phyloP scores from a whole-genome alignment of 805 yeast species.

The Blastobotrys peoriensis region DNA sequence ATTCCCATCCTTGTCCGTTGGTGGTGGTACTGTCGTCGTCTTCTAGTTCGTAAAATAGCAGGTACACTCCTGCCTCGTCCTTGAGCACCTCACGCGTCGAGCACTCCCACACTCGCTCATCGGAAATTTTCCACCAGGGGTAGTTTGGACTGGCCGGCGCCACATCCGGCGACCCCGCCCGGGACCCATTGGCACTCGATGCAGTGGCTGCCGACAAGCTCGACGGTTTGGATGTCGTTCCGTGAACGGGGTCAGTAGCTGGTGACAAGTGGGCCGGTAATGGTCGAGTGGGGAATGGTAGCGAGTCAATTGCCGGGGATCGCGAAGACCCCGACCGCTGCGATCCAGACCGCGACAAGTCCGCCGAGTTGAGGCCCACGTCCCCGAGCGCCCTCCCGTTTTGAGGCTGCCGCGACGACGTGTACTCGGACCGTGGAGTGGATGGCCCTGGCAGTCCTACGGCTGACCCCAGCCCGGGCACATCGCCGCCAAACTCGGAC shows the following conservation, averaged over 20 bases:
- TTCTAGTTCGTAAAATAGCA: conserved; percentile 69
- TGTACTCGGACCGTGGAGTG: no score
- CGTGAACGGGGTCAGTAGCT: not conserved
- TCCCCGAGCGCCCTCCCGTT: no score
- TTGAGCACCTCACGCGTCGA: conserved; percentile 49
- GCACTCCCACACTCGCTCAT: conserved; percentile 61
- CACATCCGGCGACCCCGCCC: conserved; percentile 2
- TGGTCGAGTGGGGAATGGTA: not conserved
- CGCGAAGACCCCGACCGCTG: no score
- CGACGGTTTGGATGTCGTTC: not conserved
- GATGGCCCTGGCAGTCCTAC: no score
- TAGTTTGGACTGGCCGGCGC: conserved; percentile 39
- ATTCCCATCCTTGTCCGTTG: no score
- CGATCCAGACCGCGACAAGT: not conserved
- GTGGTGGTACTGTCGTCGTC: conserved; percentile 1
- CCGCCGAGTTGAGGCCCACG: no score
- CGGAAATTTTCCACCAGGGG: conserved; percentile 76
- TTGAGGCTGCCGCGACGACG: no score
- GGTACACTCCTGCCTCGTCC: conserved; percentile 74
- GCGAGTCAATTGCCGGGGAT: no score
- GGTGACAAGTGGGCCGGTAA: not conserved
- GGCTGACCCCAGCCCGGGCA: not conserved
- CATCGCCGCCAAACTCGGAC: not conserved
- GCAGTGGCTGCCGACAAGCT: conserved; percentile 1
- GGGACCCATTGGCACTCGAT: conserved; percentile 1